A percentile compares a stretch with the other conserved stretches of the same genome.
phyloP scores from a whole-genome alignment of 2,329 filamentous ascomycete genomes.

The Cadophora malorum region DNA sequence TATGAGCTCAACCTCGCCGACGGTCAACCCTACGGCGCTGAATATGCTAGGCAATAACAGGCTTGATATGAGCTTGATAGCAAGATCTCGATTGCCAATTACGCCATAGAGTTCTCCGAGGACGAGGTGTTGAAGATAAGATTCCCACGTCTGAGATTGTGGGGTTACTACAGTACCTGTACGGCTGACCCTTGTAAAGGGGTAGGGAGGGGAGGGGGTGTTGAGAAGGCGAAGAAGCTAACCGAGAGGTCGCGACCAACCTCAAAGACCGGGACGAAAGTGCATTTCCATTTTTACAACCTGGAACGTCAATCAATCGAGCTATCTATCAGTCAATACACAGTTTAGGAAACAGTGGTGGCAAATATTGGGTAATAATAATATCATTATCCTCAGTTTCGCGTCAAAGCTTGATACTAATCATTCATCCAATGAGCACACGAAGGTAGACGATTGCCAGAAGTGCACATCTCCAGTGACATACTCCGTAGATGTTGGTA shows the following conservation, averaged over 20 bases:
- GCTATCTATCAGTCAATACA: neutral
- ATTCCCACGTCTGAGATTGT: slow-evolving; percentile 14
- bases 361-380: slow-evolving; percentile 6
- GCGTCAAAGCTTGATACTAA: neutral
- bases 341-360: slow-evolving; percentile 1
- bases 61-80: slow-evolving; percentile 22
- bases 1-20: neutral
- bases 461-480: neutral
- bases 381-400: neutral
- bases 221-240: neutral
- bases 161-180: slow-evolving; percentile 8
- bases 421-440: neutral
- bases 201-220: neutral
- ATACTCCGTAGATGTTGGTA: neutral
- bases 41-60: slow-evolving; percentile 11
- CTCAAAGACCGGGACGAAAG: slow-evolving; percentile 15
- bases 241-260: slow-evolving; percentile 7
- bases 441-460: neutral
- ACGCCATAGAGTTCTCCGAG: slow-evolving; percentile 13
- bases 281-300: slow-evolving; percentile 16
- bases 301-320: slow-evolving; percentile 1
- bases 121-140: slow-evolving; percentile 23
- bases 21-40: slow-evolving; percentile 11
- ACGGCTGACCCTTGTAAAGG: slow-evolving; percentile 3
- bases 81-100: slow-evolving; percentile 16